Evolutionary conservation across 495 filamentous ascomycete species (phyloP).

Genomic region (Trichoderma parareesei): DNA sequence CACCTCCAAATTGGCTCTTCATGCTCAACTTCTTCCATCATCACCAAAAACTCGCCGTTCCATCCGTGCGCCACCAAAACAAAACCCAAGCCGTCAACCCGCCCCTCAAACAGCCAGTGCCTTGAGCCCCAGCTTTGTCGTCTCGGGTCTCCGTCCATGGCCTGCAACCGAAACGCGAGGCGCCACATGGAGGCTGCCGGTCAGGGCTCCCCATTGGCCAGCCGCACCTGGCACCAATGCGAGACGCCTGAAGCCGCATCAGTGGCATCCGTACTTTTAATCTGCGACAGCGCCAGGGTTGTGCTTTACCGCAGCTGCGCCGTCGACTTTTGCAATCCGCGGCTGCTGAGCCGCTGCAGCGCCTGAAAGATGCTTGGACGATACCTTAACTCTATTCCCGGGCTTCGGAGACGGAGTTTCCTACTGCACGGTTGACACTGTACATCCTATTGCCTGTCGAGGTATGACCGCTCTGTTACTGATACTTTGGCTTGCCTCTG

Average conservation of each 20-base stretch:
- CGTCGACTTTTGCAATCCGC: not conserved
- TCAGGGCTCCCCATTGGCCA: not conserved
- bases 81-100: not conserved
- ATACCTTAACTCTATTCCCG: not conserved
- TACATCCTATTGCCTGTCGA: not conserved
- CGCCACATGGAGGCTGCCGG: conserved; percentile 9
- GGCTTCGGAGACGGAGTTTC: not conserved
- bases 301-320: not conserved
- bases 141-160: conserved; percentile 3
- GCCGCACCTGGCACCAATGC: not conserved
- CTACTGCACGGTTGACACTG: not conserved
- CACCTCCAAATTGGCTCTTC: not conserved
- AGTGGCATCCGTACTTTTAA: conserved; percentile 8
- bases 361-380: not conserved
- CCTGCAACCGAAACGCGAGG: conserved; percentile 9
- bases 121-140: not conserved
- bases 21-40: not conserved
- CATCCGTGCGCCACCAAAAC: not conserved
- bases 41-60: not conserved
- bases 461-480: too few species aligned
- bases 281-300: conserved; percentile 6
- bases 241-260: conserved; percentile 10
- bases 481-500: too few species aligned
- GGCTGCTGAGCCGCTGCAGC: not conserved
- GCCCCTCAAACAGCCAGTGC: conserved; percentile 2